Evolutionary conservation across 805 yeast species (phyloP).

Genomic region (Metschnikowia orientalis): DNA sequence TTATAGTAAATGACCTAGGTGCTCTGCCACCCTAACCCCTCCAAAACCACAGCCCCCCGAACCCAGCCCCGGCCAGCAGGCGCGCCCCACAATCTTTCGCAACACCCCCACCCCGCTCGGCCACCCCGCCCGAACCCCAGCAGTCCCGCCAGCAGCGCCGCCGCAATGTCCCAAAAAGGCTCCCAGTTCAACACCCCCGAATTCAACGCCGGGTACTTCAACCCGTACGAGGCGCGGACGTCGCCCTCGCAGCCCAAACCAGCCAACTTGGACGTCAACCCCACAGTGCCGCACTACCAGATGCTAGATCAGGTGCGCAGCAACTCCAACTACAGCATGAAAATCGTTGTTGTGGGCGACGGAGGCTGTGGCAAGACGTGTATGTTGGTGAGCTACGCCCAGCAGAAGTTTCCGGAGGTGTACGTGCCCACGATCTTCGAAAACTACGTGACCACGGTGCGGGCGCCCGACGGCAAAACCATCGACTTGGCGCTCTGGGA

Average conservation of each 20-base stretch:
- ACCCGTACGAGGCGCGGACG: conserved; percentile 16
- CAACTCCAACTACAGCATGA: conserved; percentile 31
- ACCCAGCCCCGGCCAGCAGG: too few species aligned
- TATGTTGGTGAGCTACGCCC: conserved; percentile 60
- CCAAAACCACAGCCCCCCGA: not conserved
- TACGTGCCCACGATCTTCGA: conserved; percentile 85
- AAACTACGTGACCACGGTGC: conserved; percentile 60
- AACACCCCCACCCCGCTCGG: too few species aligned
- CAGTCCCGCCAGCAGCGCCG: too few species aligned
- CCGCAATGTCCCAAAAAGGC: conserved; percentile 9
- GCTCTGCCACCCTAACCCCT: conserved; percentile 2
- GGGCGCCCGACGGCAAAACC: conserved; percentile 76
- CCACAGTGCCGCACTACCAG: conserved; percentile 32
- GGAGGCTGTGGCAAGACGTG: conserved; percentile 92
- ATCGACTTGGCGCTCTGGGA: conserved; percentile 80
- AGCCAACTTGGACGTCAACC: conserved; percentile 26
- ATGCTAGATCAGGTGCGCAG: conserved; percentile 23
- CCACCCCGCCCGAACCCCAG: not conserved
- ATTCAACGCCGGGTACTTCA: conserved; percentile 14
- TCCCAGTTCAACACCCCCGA: conserved; percentile 15
- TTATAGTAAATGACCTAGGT: conserved; percentile 5
- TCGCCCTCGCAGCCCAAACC: conserved; percentile 16
- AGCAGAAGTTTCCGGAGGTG: conserved; percentile 63
- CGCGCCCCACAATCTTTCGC: too few species aligned
- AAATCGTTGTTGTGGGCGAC: conserved; percentile 82